A percentile compares a stretch with the other conserved stretches of the same genome.
phyloP scores from a whole-genome alignment of 2,329 filamentous ascomycete genomes.

The Neoscytalidium dimidiatum region DNA sequence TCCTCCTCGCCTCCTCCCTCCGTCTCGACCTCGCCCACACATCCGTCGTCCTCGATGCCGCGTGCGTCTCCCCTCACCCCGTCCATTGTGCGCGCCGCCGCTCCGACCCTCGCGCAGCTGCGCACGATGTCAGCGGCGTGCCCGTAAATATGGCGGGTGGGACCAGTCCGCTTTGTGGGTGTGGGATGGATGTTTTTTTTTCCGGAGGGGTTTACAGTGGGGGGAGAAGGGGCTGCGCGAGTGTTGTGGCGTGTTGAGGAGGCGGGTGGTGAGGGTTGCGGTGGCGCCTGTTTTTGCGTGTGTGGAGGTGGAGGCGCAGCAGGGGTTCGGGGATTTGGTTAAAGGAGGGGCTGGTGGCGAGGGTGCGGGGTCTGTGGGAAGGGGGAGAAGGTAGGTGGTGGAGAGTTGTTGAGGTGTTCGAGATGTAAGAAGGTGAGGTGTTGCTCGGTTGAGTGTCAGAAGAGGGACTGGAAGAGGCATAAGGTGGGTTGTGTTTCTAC shows the following conservation, averaged over 20 bases:
- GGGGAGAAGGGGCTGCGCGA: conserved; percentile 6
- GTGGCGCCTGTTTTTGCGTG: conserved; percentile 35
- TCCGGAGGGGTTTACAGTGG: conserved; percentile 24
- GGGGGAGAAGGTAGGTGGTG: conserved; percentile 22
- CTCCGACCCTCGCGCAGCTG: background rate
- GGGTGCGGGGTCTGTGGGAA: conserved; percentile 23
- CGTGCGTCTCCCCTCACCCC: conserved; percentile 32
- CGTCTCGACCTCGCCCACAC: conserved; percentile 36
- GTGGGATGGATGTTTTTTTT: conserved; percentile 34
- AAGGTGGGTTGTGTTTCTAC: conserved; percentile 23
- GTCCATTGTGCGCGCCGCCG: background rate
- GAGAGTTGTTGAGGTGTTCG: conserved; percentile 47
- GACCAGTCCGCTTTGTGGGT: conserved; percentile 34
- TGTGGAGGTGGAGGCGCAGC: conserved; percentile 29
- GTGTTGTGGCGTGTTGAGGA: conserved; percentile 27
- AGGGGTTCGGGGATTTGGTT: conserved; percentile 18
- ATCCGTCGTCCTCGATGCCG: conserved; percentile 36
- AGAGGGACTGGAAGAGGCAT: conserved; percentile 57
- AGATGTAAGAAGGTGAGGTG: conserved; percentile 51
- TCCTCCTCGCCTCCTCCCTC: conserved; percentile 30
- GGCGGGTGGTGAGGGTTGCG: conserved; percentile 32
- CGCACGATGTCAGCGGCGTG: conserved; percentile 28
- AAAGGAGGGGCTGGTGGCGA: conserved; percentile 5
- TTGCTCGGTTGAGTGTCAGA: conserved; percentile 57
- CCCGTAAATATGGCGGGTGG: conserved; percentile 27